Evolutionary conservation across 768 basidiomycete species (phyloP).

Genomic region (Lentinula aciculospora): DNA sequence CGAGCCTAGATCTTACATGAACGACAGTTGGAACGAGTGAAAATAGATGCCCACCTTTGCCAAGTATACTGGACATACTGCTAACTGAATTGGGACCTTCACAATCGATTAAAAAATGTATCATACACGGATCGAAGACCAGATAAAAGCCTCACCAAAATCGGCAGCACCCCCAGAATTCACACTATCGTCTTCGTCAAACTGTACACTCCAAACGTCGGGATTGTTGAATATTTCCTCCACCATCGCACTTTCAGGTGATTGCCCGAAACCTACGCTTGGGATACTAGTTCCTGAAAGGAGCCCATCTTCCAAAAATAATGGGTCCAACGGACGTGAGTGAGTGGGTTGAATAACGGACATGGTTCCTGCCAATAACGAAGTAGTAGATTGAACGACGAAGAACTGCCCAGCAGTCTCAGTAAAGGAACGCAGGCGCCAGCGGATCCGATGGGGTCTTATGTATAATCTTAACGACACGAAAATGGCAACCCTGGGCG

Average conservation of each 20-base stretch:
- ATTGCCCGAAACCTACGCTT: not conserved
- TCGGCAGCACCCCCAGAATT: not conserved
- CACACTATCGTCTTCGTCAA: not conserved
- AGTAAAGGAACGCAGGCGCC: not conserved
- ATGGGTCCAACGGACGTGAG: not conserved
- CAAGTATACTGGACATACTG: not conserved
- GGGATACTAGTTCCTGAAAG: not conserved
- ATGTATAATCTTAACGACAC: too few species aligned
- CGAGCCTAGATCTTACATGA: not conserved
- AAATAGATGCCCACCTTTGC: not conserved
- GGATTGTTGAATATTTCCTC: conserved; percentile 9
- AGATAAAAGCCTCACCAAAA: not conserved
- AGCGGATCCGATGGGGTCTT: not conserved
- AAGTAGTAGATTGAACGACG: not conserved
- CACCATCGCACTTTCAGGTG: conserved; percentile 7
- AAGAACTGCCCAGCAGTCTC: conserved; percentile 8
- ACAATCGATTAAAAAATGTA: not conserved
- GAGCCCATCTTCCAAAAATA: conserved; percentile 4
- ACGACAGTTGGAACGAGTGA: too few species aligned
- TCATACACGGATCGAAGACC: not conserved
- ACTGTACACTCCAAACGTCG: conserved; percentile 4
- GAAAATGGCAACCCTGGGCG: conserved; percentile 12
- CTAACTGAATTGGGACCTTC: not conserved
- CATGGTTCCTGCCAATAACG: conserved; percentile 2
- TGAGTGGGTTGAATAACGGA: not conserved